Base-by-base conservation (phyloP, 495 filamentous ascomycete genomes). In the Aspergillus mulundensis region DNA sequence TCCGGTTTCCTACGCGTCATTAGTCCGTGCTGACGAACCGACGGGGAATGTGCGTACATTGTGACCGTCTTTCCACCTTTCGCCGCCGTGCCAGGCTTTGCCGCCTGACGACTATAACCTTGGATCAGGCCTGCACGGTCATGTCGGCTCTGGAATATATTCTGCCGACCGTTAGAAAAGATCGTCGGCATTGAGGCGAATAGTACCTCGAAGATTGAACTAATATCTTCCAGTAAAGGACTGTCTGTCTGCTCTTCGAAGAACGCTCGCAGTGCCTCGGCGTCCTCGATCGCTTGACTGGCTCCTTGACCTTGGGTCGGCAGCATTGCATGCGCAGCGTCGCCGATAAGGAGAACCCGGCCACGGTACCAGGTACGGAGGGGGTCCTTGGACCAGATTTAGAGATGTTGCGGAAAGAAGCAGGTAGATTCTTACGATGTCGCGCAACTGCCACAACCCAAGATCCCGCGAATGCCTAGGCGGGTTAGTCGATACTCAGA, bases 311-410 rank as follows among this genome's bases (percentile, higher is more conserved):
- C 73, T 38, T 75, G 70, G 18, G 67, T 59, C 3, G 74, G 74
- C 3, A 69, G 59, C 73, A 78, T 74, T 0, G 72, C 69, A 50
- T 78, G 75, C 1, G 75, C 73, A 0, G 74, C 73, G 49, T 78
- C 75, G 2, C 74, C 75, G 38, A 77, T 72, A 19, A 78, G 64
- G 28, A 78, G 71, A 11, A 69, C 61, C 3, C 71, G 67, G 6
- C 70, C 76, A 16, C 50, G 53, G 40, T 60, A 50, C 73, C 74
- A 79, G 1, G 46, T 66, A 4, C 55, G 50, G 0, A 79, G 59
- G 0, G 73, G 71, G 30, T 76, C 67, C 55, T 52, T 16, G 8
- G 3, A 21, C 32, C 11, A 14, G 12, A 14, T 36, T 15, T 6
- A 10, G 5, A 36, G 3, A 7, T 11, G 12, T 15, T 36, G n/a